Evolutionary conservation across 805 yeast genomes (phyloP).

Genomic region (Suhomyces sp.): DNA sequence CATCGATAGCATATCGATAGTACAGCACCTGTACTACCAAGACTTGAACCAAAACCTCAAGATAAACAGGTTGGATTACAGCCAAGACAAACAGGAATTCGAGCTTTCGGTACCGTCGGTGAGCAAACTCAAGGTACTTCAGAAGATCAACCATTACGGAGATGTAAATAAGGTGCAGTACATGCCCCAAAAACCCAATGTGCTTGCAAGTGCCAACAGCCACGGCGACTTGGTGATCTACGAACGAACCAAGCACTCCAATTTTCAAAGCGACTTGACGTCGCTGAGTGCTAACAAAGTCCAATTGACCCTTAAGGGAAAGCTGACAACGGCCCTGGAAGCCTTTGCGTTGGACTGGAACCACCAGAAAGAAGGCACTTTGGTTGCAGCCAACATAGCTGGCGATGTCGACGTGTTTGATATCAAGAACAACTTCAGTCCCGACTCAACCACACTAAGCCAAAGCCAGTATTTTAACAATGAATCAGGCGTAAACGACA

Average conservation of each 20-base stretch:
- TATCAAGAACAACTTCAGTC: conserved; percentile 37
- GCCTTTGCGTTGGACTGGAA: conserved; percentile 81
- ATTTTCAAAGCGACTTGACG: conserved; percentile 24
- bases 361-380: conserved; percentile 51
- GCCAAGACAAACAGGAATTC: conserved; percentile 39
- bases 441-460: neutral
- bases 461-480: conserved; percentile 3
- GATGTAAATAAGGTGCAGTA: conserved; percentile 71
- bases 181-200: conserved; percentile 85
- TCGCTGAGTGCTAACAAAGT: conserved; percentile 39
- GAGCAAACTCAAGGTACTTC: conserved; percentile 37
- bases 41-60: conserved; percentile 35
- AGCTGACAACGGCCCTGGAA: conserved; percentile 40
- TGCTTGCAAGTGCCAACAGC: conserved; percentile 69
- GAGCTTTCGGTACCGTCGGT: conserved; percentile 25
- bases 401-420: conserved; percentile 71
- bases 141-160: conserved; percentile 63
- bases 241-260: conserved; percentile 77
- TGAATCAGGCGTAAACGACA: conserved; percentile 61
- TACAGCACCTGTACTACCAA: conserved; percentile 31
- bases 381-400: conserved; percentile 60
- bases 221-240: conserved; percentile 64
- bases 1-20: conserved; percentile 44
- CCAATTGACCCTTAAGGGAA: conserved; percentile 48
- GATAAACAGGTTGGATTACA: conserved; percentile 34